Conservation (phyloP, 257 asterid species). For the Solanum etuberosum region DNA sequence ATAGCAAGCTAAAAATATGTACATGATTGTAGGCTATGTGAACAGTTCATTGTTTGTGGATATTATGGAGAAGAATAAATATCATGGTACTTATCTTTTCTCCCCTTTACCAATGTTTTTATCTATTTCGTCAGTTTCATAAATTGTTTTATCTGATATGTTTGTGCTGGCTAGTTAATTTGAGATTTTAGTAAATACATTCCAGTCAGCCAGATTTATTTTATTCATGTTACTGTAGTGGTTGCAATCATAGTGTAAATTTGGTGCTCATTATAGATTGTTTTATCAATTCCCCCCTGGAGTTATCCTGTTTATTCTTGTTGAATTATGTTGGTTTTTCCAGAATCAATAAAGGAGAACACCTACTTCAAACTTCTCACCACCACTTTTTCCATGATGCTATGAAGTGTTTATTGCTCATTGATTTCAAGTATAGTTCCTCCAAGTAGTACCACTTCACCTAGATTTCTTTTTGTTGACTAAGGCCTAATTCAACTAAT, state of each 20-base stretch:
- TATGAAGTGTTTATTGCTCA: not conserved
- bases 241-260: not conserved
- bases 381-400: not conserved
- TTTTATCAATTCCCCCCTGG: not conserved
- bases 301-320: not conserved
- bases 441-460: not conserved
- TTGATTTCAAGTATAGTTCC: not conserved
- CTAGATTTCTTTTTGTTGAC: not conserved
- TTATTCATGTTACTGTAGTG: not conserved
- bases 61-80: slow-evolving; percentile 84
- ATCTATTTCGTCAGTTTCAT: not conserved
- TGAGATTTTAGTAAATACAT: not conserved
- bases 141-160: not conserved
- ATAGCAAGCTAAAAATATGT: slow-evolving; percentile 18
- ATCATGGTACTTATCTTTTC: slow-evolving; percentile 41
- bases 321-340: not conserved
- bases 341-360: not conserved
- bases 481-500: not conserved
- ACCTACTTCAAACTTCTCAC: not conserved
- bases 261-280: not conserved
- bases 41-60: slow-evolving; percentile 66
- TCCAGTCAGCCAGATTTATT: not conserved
- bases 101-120: not conserved
- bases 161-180: not conserved
- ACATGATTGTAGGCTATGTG: slow-evolving; percentile 51